Percentiles rank a stretch among this genome's conserved stretches.
Evolutionary conservation across 75 land plant species (phyloP).

Genomic region (Ceratopteris richardii): DNA sequence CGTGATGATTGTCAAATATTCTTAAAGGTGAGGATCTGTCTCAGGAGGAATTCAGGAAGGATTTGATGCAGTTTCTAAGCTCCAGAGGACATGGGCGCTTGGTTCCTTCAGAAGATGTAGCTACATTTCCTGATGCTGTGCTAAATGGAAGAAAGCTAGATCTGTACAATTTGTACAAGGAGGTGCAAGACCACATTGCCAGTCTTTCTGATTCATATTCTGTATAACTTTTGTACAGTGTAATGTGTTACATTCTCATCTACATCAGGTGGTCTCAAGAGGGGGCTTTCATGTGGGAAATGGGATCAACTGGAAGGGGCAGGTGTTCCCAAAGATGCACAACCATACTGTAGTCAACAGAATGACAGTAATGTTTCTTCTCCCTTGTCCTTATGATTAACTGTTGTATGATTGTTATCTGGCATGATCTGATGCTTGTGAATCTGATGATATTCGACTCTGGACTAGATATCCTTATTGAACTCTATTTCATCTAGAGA

Average conservation of each 20-base stretch:
- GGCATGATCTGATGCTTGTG: too few species aligned
- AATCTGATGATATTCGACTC: too few species aligned
- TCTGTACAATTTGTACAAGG: constrained; percentile 87
- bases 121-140: constrained; percentile 90
- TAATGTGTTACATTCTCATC: too few species aligned
- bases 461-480: too few species aligned
- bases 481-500: too few species aligned
- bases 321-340: constrained; percentile 96
- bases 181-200: constrained; percentile 36
- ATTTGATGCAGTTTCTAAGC: constrained; percentile 79
- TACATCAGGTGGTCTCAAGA: constrained; percentile 84
- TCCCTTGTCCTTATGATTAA: background rate
- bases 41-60: constrained; percentile 88
- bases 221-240: background rate
- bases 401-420: too few species aligned
- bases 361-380: constrained; percentile 96
- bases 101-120: constrained; percentile 77
- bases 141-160: constrained; percentile 96
- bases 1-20: too few species aligned
- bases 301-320: constrained; percentile 99
- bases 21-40: background rate
- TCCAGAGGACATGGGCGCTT: constrained; percentile 92
- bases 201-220: background rate
- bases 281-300: constrained; percentile 99
- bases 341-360: constrained; percentile 86